phyloP scores from a whole-genome alignment of 2,329 filamentous ascomycete species.

The Penicillium sp. region DNA sequence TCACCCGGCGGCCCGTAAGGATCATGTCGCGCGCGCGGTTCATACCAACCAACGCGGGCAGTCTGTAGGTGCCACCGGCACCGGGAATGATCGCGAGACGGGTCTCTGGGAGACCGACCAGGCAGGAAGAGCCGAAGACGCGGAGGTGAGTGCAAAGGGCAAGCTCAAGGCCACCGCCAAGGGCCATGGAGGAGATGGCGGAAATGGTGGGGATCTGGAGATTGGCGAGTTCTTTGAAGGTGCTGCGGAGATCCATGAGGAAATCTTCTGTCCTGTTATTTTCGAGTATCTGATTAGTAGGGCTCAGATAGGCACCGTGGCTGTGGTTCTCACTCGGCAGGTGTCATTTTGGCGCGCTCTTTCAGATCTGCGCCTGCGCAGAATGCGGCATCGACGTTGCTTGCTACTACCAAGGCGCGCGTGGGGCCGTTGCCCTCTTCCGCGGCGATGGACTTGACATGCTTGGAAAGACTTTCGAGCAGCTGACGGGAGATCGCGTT shows the following conservation, averaged over 20 bases:
- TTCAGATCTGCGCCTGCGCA: constrained; percentile 95
- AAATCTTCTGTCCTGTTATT: constrained; percentile 71
- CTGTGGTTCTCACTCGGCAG: constrained; percentile 65
- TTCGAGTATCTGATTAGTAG: background rate
- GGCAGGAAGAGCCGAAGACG: constrained; percentile 75
- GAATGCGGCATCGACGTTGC: constrained; percentile 81
- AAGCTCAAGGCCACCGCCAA: constrained; percentile 92
- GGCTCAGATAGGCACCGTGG: background rate
- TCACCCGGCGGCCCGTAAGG: constrained; percentile 82
- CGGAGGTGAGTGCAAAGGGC: constrained; percentile 87
- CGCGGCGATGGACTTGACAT: constrained; percentile 70
- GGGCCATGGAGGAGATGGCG: constrained; percentile 79
- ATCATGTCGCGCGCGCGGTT: constrained; percentile 85
- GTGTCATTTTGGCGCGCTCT: constrained; percentile 74
- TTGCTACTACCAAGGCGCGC: constrained; percentile 78
- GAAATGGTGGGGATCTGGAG: constrained; percentile 89
- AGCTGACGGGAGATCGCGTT: constrained; percentile 87
- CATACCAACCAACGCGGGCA: constrained; percentile 78
- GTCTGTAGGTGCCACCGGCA: constrained; percentile 86
- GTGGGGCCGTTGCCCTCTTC: constrained; percentile 62
- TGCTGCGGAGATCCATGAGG: constrained; percentile 71
- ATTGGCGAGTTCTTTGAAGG: constrained; percentile 69
- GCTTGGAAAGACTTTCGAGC: constrained; percentile 67
- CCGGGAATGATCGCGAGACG: constrained; percentile 91
- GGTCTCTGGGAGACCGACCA: constrained; percentile 85